A percentile compares a stretch with the other conserved stretches of the same genome.
Conservation (phyloP, 768 basidiomycete genomes). For the Ramaria sp. region DNA sequence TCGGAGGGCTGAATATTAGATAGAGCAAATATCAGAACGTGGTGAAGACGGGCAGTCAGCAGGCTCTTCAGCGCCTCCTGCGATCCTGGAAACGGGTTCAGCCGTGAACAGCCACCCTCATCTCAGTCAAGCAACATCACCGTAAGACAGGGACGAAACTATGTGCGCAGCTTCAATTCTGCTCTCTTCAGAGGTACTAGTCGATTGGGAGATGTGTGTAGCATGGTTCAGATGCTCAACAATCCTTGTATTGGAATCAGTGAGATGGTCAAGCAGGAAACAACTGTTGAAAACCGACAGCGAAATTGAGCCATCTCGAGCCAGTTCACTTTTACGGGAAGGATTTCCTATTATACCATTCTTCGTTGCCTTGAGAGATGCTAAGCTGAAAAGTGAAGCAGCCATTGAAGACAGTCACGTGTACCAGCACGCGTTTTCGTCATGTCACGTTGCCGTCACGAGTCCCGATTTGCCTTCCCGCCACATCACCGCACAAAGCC, state of each 20-base stretch:
- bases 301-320: conserved; percentile 41
- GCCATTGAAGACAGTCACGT: conserved; percentile 15
- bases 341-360: conserved; percentile 76
- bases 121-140: conserved; percentile 20
- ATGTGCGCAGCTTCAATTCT: conserved; percentile 68
- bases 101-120: not conserved
- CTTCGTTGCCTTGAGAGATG: conserved; percentile 54
- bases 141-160: conserved; percentile 62
- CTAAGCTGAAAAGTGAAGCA: conserved; percentile 25
- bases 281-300: conserved; percentile 28
- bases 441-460: not conserved
- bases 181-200: conserved; percentile 33
- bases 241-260: conserved; percentile 39
- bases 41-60: conserved; percentile 44
- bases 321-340: conserved; percentile 50
- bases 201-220: conserved; percentile 19
- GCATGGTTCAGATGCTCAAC: conserved; percentile 47
- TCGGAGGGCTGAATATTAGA: conserved; percentile 33
- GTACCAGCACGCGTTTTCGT: not conserved
- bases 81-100: conserved; percentile 31
- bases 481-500: not conserved
- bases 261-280: not conserved
- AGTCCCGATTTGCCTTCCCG: no score
- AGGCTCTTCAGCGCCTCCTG: conserved; percentile 47
- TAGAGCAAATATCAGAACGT: conserved; percentile 52